Evolutionary conservation across 768 basidiomycete genomes (phyloP), one percentile per base, ranked within the genome.

Genomic region (Tricholomella constricta): DNA sequence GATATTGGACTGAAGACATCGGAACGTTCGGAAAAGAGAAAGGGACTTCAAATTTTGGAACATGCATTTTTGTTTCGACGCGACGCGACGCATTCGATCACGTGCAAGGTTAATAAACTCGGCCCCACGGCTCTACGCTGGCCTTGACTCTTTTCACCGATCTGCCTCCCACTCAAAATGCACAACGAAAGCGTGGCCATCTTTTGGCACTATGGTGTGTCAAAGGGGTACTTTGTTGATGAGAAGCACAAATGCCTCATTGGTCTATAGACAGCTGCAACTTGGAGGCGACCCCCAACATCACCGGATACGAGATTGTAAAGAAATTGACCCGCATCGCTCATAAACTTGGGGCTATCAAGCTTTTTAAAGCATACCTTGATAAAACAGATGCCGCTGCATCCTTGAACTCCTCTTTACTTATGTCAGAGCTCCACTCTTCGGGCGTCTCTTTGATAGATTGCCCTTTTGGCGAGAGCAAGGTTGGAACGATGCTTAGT

Each of bases 301-400:
- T 69, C 2, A 67, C 76, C 8, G 77, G 79, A 19, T 78, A 75
- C 56, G 69, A 70, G 10, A 62, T 82, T 4, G 77, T 72, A 4
- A 69, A 71, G 54, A 74, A 70, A 43, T 75, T 85, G 4, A 69
- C 77, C 22, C 68, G 65, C 41, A 63, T 79, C 15, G 77, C 78
- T 1, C 79, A 78, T 54, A 49, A 69, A 23, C 80, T 75, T 61
- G 83, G 83, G 32, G 65, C 59, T 44, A 70, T 83, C 14, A 77
- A 70, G 11, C 62, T 72, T 0, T 82, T 85, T 72, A 81, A 77
- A 59, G 81, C 81, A 11, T 85, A 85, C 63, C 64, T 80, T 44
- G 76, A 81, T 54, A 51, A 76, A 22, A 65, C 78, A 4, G 69
- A 76, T 0, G 55, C 57, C 15, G 43, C 61, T 12, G 51, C 54